These are phyloP conservation scores for Rhodotorula graminis DNA, from an alignment of 768 basidiomycete species.

Conservation along the genomic window DNA sequence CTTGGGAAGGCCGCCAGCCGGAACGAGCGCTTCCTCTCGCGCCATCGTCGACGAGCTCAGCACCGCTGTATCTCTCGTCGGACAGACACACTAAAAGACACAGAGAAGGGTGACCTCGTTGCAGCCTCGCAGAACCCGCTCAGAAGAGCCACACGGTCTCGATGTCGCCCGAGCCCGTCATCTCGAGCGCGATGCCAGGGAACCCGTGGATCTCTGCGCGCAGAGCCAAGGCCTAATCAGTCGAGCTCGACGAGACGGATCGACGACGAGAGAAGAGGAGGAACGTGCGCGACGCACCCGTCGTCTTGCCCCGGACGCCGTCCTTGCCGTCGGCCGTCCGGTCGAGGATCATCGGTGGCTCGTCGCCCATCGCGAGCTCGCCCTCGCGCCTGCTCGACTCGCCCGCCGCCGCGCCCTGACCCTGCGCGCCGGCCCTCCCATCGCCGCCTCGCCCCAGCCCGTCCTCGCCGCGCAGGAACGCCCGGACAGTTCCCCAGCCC, in stretches of 20 bases:
- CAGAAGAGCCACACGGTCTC: constrained; percentile 37
- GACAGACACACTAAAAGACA: too few relatives aligned
- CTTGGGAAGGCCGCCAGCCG: too few relatives aligned
- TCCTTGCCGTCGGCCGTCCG: constrained; percentile 17
- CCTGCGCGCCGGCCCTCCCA: too few relatives aligned
- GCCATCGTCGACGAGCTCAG: too few relatives aligned
- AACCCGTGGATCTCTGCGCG: constrained; percentile 33
- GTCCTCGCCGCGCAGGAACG: neutral
- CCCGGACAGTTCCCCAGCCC: neutral
- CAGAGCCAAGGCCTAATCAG: too few relatives aligned
- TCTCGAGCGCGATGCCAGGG: constrained; percentile 31
- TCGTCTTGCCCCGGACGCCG: constrained; percentile 23
- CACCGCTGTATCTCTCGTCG: too few relatives aligned
- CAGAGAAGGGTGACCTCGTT: neutral
- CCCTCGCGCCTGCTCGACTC: neutral
- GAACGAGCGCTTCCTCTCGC: too few relatives aligned
- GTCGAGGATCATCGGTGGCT: constrained; percentile 35
- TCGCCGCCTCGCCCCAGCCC: neutral
- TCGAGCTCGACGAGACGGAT: neutral
- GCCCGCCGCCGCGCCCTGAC: neutral
- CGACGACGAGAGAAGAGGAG: neutral
- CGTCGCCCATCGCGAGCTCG: neutral
- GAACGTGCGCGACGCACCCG: constrained; percentile 9
- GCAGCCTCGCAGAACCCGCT: neutral
- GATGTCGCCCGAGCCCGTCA: constrained; percentile 23